Evolutionary conservation across 495 filamentous ascomycete genomes (phyloP), one percentile per base, ranked within the genome.

Genomic region (Xylaria sp.): DNA sequence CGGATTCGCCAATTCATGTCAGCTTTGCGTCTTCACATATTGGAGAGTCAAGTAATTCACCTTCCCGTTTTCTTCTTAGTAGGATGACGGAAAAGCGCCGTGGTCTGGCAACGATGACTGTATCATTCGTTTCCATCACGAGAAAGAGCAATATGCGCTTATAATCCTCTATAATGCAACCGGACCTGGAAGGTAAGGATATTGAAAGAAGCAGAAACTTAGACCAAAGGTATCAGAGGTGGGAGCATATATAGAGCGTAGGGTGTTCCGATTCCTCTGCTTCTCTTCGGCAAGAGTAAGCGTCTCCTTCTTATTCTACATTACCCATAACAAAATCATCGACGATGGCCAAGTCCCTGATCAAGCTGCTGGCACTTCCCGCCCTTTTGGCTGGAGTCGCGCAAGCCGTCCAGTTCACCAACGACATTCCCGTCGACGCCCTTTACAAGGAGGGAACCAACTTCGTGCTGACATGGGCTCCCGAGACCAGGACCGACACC

Each of bases 361-460:
- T 58, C 31, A 33, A 33, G 55, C 14, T 58, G 8, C 19, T 58
- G 31, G 55, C 55, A 17, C 0, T 58, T 1, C 17, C 55, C 55
- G 26, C 55, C 55, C 55, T 58, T 17, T 31, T 58, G 17, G 55
- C 55, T 17, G 55, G 55, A 41, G 61, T 15, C 21, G 24, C 37
- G n/a, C 43, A 43, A 37, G 37, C 43, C 37, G 6, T 46, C 61
- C 37, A 31, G 2, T 43, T 41, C 61, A 46, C 37, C 0, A 64
- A 46, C n/a, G 61, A 41, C 61, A 46, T 46, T 44, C 37, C 61
- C 21, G 61, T 44, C 26, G 61, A 44, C 37, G 43, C 43, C 37
- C 15, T 15, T 26, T 33, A 64, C 40, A 5, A 41, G 37, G 37
- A 17, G 2, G 37, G 37, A 14, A 64, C 43, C 21, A 31, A 58